Evolutionary conservation across 352 stramenopile genomes (phyloP).

Genomic region (Phytophthora pisi): DNA sequence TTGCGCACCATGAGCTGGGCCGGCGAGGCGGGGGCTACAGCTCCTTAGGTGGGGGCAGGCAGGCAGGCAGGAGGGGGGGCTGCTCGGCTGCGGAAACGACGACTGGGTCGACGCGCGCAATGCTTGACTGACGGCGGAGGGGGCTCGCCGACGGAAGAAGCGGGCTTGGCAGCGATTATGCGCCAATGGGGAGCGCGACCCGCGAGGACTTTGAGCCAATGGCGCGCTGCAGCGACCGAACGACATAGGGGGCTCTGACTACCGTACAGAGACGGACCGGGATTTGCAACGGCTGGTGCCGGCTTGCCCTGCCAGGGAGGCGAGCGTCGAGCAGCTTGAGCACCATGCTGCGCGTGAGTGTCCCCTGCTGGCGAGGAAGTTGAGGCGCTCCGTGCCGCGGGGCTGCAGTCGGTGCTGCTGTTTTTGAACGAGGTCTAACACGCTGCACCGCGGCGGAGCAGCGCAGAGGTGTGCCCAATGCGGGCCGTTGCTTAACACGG

Average conservation of each 20-base stretch:
- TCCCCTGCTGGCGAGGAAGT: neutral
- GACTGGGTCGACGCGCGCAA: neutral
- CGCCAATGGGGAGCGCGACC: neutral
- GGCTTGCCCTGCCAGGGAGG: no score
- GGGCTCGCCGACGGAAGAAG: neutral
- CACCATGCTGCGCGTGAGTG: neutral
- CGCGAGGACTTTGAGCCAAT: neutral
- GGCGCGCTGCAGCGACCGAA: neutral
- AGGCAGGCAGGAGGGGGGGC: no score
- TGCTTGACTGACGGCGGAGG: neutral
- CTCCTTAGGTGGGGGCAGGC: no score
- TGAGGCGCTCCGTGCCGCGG: neutral
- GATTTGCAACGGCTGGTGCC: neutral
- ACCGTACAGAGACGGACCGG: neutral
- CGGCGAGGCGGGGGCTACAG: no score
- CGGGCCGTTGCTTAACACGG: neutral
- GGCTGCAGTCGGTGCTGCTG: neutral
- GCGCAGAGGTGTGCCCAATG: neutral
- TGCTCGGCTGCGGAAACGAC: constrained; percentile 4
- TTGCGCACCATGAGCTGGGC: constrained; percentile 35
- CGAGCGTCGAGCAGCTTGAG: neutral
- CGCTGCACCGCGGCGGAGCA: no score
- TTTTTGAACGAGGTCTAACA: neutral
- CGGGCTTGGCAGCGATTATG: constrained; percentile 9
- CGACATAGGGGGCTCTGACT: neutral